phyloP scores from a whole-genome alignment of 2,329 filamentous ascomycete genomes.

The Massarina eburnea region DNA sequence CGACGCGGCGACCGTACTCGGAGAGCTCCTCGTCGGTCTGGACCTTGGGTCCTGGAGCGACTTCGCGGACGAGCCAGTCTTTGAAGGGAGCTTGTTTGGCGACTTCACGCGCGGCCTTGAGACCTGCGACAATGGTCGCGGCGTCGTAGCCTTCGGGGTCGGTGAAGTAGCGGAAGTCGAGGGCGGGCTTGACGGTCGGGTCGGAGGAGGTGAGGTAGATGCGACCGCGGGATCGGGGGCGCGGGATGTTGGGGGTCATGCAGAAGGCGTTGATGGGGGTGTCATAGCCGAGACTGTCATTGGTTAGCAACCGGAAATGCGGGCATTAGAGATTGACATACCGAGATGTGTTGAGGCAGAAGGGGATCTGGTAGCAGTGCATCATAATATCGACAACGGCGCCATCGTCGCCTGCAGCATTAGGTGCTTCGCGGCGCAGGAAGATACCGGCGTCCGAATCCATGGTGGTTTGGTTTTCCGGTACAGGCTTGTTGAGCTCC shows the following conservation, averaged over 20 bases:
- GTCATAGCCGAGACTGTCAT: conserved; percentile 65
- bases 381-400: conserved; percentile 87
- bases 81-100: conserved; percentile 76
- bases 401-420: conserved; percentile 70
- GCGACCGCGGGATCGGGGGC: conserved; percentile 74
- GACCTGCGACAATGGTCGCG: conserved; percentile 74
- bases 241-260: conserved; percentile 90
- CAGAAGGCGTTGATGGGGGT: conserved; percentile 77
- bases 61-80: conserved; percentile 79
- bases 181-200: conserved; percentile 74
- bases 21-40: conserved; percentile 78
- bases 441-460: conserved; percentile 89
- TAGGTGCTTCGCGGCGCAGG: conserved; percentile 72
- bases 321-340: conserved; percentile 21
- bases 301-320: conserved; percentile 1
- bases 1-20: conserved; percentile 77
- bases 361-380: conserved; percentile 96
- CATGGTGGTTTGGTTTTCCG: conserved; percentile 82
- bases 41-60: conserved; percentile 72
- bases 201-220: conserved; percentile 77
- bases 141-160: conserved; percentile 84
- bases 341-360: conserved; percentile 80
- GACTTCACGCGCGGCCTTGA: conserved; percentile 75
- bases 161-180: conserved; percentile 89
- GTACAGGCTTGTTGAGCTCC: conserved; percentile 79